Base-by-base conservation (phyloP, 1,284 basidiomycete genomes). In the Cutaneotrichosporon sp. region DNA sequence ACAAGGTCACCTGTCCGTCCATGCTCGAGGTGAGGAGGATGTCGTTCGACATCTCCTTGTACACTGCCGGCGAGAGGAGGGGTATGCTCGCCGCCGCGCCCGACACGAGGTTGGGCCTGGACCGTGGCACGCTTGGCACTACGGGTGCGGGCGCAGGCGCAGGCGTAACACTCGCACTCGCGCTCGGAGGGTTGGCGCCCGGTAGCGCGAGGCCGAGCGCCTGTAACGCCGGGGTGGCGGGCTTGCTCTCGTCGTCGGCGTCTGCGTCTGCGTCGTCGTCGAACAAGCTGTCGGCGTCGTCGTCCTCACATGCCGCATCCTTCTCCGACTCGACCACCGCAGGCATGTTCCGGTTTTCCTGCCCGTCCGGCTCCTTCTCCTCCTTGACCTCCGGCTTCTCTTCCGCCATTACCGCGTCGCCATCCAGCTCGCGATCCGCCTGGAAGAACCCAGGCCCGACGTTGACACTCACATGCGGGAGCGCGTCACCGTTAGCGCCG, bases 1-100 rank as follows among this genome's bases (percentile, higher is more conserved):
- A 96, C 8, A 99, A 78, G 42, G 95, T 87, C 21, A 97, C 87
- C 76, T 97, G 92, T 0, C 97, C 96, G 71, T 97, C 94, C 68
- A 97, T 89, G 9, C 89, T 89, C 31, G 90, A 89, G 4, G 92
- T 94, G 85, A 99, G 86, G 50, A 99, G 79, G 46, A 97, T 80
- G 75, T 98, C 91, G 5, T 88, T 83, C 30, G 92, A 95, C 79
- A 89, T 92, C 18, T 84, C 80, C 26, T 84, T 76, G 71, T 88
- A 91, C 8, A 81, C 82, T 13, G 83, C 74, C 0, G 85, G 80
- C 67, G 90, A 86, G 36, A 95, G 81, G 11, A 76, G 56, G 0
- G 76, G 77, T 7, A 80, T 74, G 70, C 14, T 50, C 57, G 57
- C 38, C 6, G 60, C 60, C 50, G 58, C 38, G 66, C 61, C 53